Evolutionary conservation across 2,329 filamentous ascomycete genomes (phyloP).

Genomic region (Apiospora koreana): DNA sequence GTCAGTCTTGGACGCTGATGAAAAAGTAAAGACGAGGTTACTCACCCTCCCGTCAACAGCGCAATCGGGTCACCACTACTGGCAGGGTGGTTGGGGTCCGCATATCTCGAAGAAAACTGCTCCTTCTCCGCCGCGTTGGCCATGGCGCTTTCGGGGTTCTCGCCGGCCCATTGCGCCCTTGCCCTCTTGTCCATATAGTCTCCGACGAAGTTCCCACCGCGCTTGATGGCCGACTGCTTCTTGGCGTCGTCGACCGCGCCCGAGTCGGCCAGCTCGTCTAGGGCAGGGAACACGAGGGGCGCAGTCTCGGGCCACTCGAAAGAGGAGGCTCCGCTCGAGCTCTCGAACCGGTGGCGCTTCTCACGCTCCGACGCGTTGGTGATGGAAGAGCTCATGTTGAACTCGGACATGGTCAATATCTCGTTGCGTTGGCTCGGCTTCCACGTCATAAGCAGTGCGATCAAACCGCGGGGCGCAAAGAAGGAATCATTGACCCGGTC

Average conservation of each 20-base stretch:
- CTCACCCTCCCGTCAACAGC: slow-evolving; percentile 23
- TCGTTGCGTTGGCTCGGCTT: slow-evolving; percentile 39
- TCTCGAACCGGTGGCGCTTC: slow-evolving; percentile 31
- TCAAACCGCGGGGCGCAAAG: slow-evolving; percentile 53
- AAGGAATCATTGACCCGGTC: slow-evolving; percentile 56
- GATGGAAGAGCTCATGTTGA: background rate
- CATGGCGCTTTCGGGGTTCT: slow-evolving; percentile 39
- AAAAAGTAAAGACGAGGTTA: background rate
- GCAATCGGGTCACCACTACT: slow-evolving; percentile 27
- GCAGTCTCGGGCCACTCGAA: slow-evolving; percentile 48
- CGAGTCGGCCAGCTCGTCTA: slow-evolving; percentile 31
- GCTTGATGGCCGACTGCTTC: slow-evolving; percentile 28
- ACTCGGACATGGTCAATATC: slow-evolving; percentile 13
- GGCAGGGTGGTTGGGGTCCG: slow-evolving; percentile 29
- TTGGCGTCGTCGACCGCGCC: slow-evolving; percentile 16
- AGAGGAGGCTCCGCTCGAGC: slow-evolving; percentile 37
- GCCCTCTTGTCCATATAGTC: slow-evolving; percentile 51
- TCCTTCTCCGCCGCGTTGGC: slow-evolving; percentile 24
- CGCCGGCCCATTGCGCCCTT: slow-evolving; percentile 45
- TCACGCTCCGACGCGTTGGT: background rate
- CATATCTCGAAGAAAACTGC: slow-evolving; percentile 28
- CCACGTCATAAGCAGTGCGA: slow-evolving; percentile 48
- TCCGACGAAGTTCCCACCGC: slow-evolving; percentile 37
- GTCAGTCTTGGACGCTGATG: background rate
- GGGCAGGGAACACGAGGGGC: slow-evolving; percentile 48